Percentiles rank a stretch among this genome's conserved stretches.
These are phyloP conservation scores for Podaxis pistillaris DNA, from an alignment of 768 basidiomycete genomes.

Conservation along the genomic window DNA sequence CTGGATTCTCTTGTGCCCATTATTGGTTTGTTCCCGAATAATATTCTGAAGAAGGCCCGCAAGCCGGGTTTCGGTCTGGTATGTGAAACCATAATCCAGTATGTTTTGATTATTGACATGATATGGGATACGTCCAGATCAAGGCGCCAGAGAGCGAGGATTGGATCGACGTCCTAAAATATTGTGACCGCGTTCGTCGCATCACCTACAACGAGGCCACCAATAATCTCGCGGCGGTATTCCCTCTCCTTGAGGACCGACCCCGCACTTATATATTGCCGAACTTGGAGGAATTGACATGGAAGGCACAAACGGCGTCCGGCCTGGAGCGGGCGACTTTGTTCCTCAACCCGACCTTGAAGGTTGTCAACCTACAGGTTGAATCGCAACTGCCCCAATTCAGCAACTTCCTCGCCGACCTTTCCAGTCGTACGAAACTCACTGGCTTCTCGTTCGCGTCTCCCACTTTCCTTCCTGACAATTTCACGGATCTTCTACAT, in stretches of 20 bases:
- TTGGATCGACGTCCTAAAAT: slow-evolving; percentile 65
- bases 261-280: slow-evolving; percentile 68
- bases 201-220: slow-evolving; percentile 69
- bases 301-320: slow-evolving; percentile 67
- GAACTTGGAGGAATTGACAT: slow-evolving; percentile 63
- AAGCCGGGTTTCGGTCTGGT: slow-evolving; percentile 79
- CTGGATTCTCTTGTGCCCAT: slow-evolving; percentile 73
- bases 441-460: slow-evolving; percentile 70
- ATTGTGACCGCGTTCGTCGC: slow-evolving; percentile 66
- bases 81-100: slow-evolving; percentile 29
- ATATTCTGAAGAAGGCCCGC: slow-evolving; percentile 65
- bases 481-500: slow-evolving; percentile 63
- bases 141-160: slow-evolving; percentile 64
- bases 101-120: slow-evolving; percentile 2
- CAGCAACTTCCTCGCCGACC: slow-evolving; percentile 58
- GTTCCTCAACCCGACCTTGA: slow-evolving; percentile 66
- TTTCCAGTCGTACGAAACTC: slow-evolving; percentile 62
- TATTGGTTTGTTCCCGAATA: slow-evolving; percentile 67
- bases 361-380: slow-evolving; percentile 61
- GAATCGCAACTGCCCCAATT: slow-evolving; percentile 56
- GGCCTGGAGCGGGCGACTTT: slow-evolving; percentile 63
- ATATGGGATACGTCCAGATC: slow-evolving; percentile 34
- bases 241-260: slow-evolving; percentile 60
- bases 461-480: slow-evolving; percentile 66
- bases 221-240: slow-evolving; percentile 63